Base-by-base conservation (phyloP, 176 grass and related monocot genomes). In the Aegilops umbellulata region DNA sequence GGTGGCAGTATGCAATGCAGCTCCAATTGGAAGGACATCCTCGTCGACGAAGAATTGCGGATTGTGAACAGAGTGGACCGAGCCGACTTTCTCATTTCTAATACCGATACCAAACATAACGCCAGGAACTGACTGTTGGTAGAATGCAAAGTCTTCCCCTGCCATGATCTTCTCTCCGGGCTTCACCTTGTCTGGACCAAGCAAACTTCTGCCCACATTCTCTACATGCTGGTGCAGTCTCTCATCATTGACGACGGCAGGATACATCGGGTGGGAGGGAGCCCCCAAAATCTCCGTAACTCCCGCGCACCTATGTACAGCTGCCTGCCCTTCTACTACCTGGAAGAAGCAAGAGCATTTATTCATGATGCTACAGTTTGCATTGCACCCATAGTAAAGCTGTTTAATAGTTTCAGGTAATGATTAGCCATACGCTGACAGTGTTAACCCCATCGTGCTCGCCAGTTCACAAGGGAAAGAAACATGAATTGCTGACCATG, bases 121-220 rank as follows among this genome's bases (percentile, higher is more conserved):
- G 4, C 96, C 96, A 10, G 93, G 94, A 81, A 94, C 79, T 35
- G 92, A 70, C 80, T 90, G 81, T 70, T 95, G 93, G 84, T 95
- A 95, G 81, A 98, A 95, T 11, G 93, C 86, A 44, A 98, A 98
- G 74, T 95, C 96, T 88, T 98, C 96, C 34, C 96, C 94, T 1
- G 93, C 97, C 97, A 98, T 98, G 60, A 95, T 86, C 86, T 95
- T 95, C 66, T 88, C 71, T 13, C 90, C 92, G 1, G 82, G 91
- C 35, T 71, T 87, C 82, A 98, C 88, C 72, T 92, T 98, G 53
- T 90, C 88, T 65, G 75, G 69, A 32, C 96, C 93, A 73, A 98
- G 88, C 32, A 95, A 31, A 61, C 69, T 60, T 65, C 66, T 80
- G 16, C 88, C 82, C 6, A 98, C 85, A 31, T 86, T 74, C 84